Evolutionary conservation across 208 protist species (phyloP), one percentile per base, ranked within the genome.

Genomic region (Leishmania guyanensis): DNA sequence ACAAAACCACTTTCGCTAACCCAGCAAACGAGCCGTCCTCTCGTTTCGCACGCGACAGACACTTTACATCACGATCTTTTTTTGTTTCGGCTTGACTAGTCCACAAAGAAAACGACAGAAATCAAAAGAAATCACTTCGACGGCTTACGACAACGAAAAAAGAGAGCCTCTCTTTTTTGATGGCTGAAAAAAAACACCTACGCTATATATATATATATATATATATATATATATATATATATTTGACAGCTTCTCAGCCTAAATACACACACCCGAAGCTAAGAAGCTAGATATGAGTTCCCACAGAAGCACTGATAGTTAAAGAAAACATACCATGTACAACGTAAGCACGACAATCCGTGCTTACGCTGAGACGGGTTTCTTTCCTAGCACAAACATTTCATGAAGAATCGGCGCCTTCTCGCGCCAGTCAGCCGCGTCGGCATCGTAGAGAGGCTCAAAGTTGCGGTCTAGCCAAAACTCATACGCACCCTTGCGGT

Each of bases 401-500:
- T 97, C 94, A 79, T 97, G 94, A 39, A 97, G 92, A 68, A 97
- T 95, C 9, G 94, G 94, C 14, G 94, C 94, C 75, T 91, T 93
- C 82, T 96, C 94, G 56, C 92, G 88, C 88, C 92, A 97, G 85
- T 96, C 91, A 39, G 81, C 84, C 16, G 89, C 88, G 86, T 96
- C 92, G 36, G 87, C 78, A 75, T 95, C 89, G 84, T 95, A 95
- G 65, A 97, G 89, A 29, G 92, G 92, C 83, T 95, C 92, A 84
- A 95, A 97, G 81, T 95, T 80, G 46, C 92, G 92, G 80, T 95
- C 92, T 62, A 94, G 84, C 94, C 94, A 97, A 84, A 92, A 97
- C 83, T 97, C 94, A 74, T 97, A 97, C 69, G 94, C 94, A 76
- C 94, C 94, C 79, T 95, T 95, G 70, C 94, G 94, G 80, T 96